A percentile compares a stretch with the other conserved stretches of the same genome.
Conservation (phyloP, 1,284 basidiomycete species). For the Fomitopsis betulina region DNA sequence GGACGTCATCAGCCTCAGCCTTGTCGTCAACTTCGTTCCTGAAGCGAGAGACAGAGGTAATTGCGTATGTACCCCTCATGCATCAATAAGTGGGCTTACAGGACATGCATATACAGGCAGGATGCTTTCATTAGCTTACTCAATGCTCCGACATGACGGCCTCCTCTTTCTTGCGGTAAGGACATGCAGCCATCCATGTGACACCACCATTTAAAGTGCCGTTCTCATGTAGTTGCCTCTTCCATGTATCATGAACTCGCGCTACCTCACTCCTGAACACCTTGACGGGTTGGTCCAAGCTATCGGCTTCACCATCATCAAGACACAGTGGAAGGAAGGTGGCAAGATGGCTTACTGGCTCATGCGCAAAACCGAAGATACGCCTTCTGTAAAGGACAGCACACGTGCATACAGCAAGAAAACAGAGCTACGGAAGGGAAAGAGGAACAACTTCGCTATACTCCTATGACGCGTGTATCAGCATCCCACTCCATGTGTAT, state of each 20-base stretch:
- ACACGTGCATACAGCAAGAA: slow-evolving; percentile 48
- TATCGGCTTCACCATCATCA: slow-evolving; percentile 62
- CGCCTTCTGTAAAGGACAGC: slow-evolving; percentile 9
- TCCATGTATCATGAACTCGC: slow-evolving; percentile 79
- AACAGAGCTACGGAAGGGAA: slow-evolving; percentile 53
- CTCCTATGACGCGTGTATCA: slow-evolving; percentile 25
- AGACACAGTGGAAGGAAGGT: slow-evolving; percentile 55
- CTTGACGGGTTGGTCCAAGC: slow-evolving; percentile 54
- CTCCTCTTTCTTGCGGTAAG: slow-evolving; percentile 74
- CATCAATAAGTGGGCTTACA: not conserved
- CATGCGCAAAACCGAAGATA: slow-evolving; percentile 41
- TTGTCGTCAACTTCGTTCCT: slow-evolving; percentile 88
- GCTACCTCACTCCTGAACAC: slow-evolving; percentile 65
- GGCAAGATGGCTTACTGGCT: slow-evolving; percentile 80
- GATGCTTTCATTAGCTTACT: slow-evolving; percentile 67
- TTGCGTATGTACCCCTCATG: slow-evolving; percentile 8
- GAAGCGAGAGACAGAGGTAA: slow-evolving; percentile 70
- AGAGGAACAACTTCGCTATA: slow-evolving; percentile 80
- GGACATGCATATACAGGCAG: slow-evolving; percentile 41
- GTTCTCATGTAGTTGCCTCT: slow-evolving; percentile 58
- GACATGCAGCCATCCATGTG: slow-evolving; percentile 22
- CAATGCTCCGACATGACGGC: slow-evolving; percentile 51
- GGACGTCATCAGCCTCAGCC: slow-evolving; percentile 77
- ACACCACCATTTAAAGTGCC: not conserved
- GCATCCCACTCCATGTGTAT: not conserved